Percentiles rank a stretch among this genome's conserved stretches.
Conservation (phyloP, 176 grass and related monocot species). For the Raddia distichophylla region DNA sequence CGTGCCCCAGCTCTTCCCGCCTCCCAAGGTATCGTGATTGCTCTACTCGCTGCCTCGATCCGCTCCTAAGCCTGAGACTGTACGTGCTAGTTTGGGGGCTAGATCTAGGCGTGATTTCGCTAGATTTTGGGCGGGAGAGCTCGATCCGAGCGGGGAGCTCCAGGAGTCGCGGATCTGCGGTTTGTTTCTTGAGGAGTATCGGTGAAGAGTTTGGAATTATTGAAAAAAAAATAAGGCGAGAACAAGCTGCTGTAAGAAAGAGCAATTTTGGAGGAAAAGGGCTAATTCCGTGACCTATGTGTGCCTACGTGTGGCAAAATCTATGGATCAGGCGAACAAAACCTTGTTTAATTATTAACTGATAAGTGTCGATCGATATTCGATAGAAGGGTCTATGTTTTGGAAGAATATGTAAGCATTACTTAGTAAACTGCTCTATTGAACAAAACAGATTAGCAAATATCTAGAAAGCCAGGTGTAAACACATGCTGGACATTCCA, state of each 20-base stretch:
- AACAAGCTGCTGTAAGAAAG: not conserved
- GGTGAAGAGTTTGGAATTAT: slow-evolving; percentile 4
- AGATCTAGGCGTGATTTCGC: slow-evolving; percentile 18
- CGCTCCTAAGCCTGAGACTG: not conserved
- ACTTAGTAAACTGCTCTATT: not conserved
- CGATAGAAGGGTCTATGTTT: not conserved
- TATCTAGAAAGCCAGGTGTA: not conserved
- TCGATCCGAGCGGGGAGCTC: slow-evolving; percentile 10
- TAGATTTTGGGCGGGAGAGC: slow-evolving; percentile 31
- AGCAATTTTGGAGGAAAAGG: not conserved
- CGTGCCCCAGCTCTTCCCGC: slow-evolving; percentile 58
- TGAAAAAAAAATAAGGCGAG: not conserved
- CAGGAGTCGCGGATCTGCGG: not conserved
- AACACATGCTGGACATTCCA: not conserved
- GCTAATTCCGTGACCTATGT: not conserved
- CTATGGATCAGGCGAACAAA: not conserved
- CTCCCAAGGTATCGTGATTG: slow-evolving; percentile 55
- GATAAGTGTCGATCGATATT: no score
- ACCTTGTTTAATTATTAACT: not conserved
- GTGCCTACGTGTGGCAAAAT: not conserved
- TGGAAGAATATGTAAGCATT: not conserved
- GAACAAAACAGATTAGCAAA: not conserved
- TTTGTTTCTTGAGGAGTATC: slow-evolving; percentile 16
- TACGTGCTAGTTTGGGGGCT: slow-evolving; percentile 11
- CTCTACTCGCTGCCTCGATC: slow-evolving; percentile 25